Evolutionary conservation across 108 stramenopile genomes (phyloP).

Genomic region (Conticribra guillardii): DNA sequence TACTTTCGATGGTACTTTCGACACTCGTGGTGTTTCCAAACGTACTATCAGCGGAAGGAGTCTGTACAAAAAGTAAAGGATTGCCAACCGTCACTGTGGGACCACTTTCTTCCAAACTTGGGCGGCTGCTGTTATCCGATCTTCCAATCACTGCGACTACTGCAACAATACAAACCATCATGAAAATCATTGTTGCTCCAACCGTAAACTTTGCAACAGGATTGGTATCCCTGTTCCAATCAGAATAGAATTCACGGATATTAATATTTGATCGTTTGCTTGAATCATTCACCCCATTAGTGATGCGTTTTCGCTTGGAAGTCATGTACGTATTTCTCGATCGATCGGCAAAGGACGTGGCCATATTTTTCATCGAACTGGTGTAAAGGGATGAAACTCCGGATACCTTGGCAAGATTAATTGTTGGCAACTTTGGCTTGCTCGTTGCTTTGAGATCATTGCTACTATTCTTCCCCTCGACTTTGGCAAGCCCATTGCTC

Average conservation of each 20-base stretch:
- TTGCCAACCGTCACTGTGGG: background rate
- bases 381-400: slow-evolving; percentile 15
- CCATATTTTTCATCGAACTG: slow-evolving; percentile 5
- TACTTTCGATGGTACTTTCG: background rate
- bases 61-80: too few species aligned
- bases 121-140: background rate
- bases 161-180: slow-evolving; percentile 13
- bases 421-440: background rate
- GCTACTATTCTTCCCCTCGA: background rate
- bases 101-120: background rate
- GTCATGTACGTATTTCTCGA: background rate
- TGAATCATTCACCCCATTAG: background rate
- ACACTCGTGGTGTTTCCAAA: background rate
- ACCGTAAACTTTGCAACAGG: slow-evolving; percentile 17
- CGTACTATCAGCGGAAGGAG: background rate
- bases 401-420: background rate
- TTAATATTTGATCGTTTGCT: background rate
- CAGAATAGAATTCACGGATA: slow-evolving; percentile 4
- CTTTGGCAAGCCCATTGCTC: background rate
- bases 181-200: slow-evolving; percentile 11
- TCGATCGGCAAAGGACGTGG: background rate
- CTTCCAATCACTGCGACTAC: slow-evolving; percentile 5
- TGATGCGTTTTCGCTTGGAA: slow-evolving; percentile 18
- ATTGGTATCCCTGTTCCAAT: slow-evolving; percentile 18
- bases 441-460: background rate